Conservation (phyloP, 2,329 filamentous ascomycete genomes). For the Colletotrichum sp. region DNA sequence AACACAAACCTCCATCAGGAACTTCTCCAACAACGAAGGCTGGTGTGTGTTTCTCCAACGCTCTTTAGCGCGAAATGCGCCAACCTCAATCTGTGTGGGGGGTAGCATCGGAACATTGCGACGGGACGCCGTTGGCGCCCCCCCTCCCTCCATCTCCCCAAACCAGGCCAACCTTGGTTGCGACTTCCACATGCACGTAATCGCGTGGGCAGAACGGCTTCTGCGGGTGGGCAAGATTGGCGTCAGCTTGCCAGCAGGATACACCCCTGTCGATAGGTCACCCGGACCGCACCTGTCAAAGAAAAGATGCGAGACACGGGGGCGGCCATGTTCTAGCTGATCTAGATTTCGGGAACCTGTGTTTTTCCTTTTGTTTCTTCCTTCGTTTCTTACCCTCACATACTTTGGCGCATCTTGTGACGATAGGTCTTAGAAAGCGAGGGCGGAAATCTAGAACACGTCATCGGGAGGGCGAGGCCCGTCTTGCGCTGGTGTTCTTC, state of each 20-base stretch:
- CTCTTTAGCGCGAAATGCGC: not conserved
- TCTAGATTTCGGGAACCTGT: not conserved
- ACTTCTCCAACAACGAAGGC: not conserved
- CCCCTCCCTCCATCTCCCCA: not conserved
- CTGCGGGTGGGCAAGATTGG: not conserved
- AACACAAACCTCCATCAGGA: not conserved
- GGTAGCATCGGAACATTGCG: not conserved
- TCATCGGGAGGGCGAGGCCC: not conserved
- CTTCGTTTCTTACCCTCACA: not conserved
- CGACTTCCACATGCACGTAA: slow-evolving; percentile 4
- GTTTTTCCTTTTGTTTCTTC: not conserved
- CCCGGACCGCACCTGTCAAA: not conserved
- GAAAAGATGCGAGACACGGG: not conserved
- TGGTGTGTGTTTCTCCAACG: not conserved
- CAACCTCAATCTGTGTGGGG: not conserved
- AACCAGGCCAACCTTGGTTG: not conserved
- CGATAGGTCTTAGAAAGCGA: not conserved
- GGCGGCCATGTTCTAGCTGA: not conserved
- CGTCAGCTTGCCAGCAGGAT: not conserved
- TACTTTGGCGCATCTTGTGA: not conserved
- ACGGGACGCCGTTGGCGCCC: not conserved
- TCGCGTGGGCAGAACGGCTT: not conserved
- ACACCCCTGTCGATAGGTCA: slow-evolving; percentile 4
- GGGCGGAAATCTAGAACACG: not conserved
- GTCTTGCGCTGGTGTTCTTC: not conserved